Base-by-base conservation (phyloP, 306 rosid genomes). In the Cicer pinnatifidum region DNA sequence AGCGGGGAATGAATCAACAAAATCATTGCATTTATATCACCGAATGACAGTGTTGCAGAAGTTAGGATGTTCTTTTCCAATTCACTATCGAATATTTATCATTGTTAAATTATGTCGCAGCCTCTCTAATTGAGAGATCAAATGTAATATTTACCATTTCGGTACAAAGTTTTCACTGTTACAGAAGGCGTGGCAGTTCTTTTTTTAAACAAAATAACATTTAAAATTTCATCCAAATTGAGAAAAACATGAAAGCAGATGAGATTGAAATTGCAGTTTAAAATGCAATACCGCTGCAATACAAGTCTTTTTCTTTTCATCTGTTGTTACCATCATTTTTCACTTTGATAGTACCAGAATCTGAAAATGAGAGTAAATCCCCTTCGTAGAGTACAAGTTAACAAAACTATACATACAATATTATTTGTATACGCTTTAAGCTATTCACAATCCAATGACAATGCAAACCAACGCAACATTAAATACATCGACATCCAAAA, bases 361-460 rank as follows among this genome's bases (percentile, higher is more conserved):
- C 53, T 48, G 53, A 51, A 51, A 51, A 51, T 1, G 19, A 17
- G 60, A 17, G 43, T 46, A 35, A 81, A 65, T 41, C 56, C 40
- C 75, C 40, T 76, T 51, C 61, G 8, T n/a, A 35, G 8, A 46
- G 71, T 59, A 44, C 57, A 54, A 70, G 63, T 70, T 43, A 51
- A 67, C 72, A 33, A 45, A 50, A 69, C 88, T 85, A 82, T 84
- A 87, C 87, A 85, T 19, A 76, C 59, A 63, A 70, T 64, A 62
- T 53, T 63, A 38, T 28, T 67, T 67, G 78, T 66, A 72, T 16
- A 47, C 51, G 51, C 67, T 38, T 12, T 12, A 61, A 66, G 62
- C 76, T 75, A 67, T 62, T 43, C 81, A 77, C 75, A 80, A 52
- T 15, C 43, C 58, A 63, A 82, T 67, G 52, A 65, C 54, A 28